phyloP scores from a whole-genome alignment of 768 basidiomycete species.

The Tubosaeta brunneosetosa region DNA sequence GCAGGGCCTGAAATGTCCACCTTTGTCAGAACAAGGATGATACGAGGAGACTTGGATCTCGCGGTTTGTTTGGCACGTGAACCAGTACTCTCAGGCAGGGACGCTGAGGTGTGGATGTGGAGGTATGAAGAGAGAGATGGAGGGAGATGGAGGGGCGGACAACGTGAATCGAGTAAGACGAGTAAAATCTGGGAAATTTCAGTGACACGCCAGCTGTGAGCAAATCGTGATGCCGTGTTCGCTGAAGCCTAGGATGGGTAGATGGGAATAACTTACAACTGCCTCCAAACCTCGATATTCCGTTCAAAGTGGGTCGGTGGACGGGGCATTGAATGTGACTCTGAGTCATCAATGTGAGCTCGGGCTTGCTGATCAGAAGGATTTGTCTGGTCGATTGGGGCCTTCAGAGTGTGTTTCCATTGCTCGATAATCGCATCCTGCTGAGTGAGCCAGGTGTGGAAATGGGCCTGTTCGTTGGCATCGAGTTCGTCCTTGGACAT shows the following conservation, averaged over 20 bases:
- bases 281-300: conserved; percentile 93
- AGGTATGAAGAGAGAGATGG: conserved; percentile 71
- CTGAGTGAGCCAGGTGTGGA: conserved; percentile 70
- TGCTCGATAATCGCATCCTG: conserved; percentile 53
- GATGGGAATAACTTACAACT: conserved; percentile 54
- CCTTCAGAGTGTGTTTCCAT: conserved; percentile 40
- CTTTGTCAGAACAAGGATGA: conserved; percentile 83
- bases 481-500: conserved; percentile 89
- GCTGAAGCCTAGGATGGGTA: neutral
- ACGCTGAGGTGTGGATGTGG: conserved; percentile 7
- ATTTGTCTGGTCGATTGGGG: conserved; percentile 3
- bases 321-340: conserved; percentile 40
- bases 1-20: conserved; percentile 75
- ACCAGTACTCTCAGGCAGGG: neutral
- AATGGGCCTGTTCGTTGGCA: conserved; percentile 80
- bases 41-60: conserved; percentile 13
- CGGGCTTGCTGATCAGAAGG: neutral
- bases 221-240: neutral
- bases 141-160: conserved; percentile 83
- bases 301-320: conserved; percentile 83
- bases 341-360: conserved; percentile 11
- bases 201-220: conserved; percentile 80
- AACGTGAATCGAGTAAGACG: conserved; percentile 84
- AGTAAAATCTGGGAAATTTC: conserved; percentile 89
- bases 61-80: conserved; percentile 32